These are phyloP conservation scores for Ceratocystis eucalypticola DNA, from an alignment of 2,329 filamentous ascomycete genomes.

Conservation along the genomic window DNA sequence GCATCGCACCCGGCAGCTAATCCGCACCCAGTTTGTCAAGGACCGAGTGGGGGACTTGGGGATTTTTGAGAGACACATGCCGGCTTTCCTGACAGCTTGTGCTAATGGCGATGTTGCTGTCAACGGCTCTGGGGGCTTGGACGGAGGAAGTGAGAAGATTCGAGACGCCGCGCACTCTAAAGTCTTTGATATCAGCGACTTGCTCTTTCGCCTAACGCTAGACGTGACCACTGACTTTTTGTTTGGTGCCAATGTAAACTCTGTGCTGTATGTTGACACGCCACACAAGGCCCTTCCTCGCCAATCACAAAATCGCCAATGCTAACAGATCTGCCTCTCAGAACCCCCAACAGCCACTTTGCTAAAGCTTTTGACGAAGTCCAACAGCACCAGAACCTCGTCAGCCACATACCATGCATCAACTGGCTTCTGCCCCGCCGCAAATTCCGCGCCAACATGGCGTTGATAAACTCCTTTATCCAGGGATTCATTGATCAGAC, in stretches of 20 bases:
- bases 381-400: constrained; percentile 57
- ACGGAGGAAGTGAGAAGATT: constrained; percentile 36
- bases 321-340: constrained; percentile 21
- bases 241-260: constrained; percentile 38
- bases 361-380: constrained; percentile 72
- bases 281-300: neutral
- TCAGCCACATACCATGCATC: constrained; percentile 52
- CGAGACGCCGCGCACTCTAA: constrained; percentile 26
- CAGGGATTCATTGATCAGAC: constrained; percentile 64
- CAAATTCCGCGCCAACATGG: constrained; percentile 49
- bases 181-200: constrained; percentile 51
- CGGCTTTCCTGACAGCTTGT: constrained; percentile 10
- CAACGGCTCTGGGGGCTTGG: constrained; percentile 50
- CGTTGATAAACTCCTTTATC: constrained; percentile 61
- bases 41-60: constrained; percentile 72
- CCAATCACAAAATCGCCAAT: constrained; percentile 8
- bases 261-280: constrained; percentile 9
- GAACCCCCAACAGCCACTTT: constrained; percentile 50
- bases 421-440: constrained; percentile 48
- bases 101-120: constrained; percentile 40
- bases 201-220: constrained; percentile 75
- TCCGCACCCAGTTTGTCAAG: constrained; percentile 76
- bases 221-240: constrained; percentile 81
- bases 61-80: constrained; percentile 64
- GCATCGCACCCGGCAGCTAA: constrained; percentile 67